These are phyloP conservation scores for Lactarius psammicola DNA, from an alignment of 768 basidiomycete genomes.

Conservation along the genomic window DNA sequence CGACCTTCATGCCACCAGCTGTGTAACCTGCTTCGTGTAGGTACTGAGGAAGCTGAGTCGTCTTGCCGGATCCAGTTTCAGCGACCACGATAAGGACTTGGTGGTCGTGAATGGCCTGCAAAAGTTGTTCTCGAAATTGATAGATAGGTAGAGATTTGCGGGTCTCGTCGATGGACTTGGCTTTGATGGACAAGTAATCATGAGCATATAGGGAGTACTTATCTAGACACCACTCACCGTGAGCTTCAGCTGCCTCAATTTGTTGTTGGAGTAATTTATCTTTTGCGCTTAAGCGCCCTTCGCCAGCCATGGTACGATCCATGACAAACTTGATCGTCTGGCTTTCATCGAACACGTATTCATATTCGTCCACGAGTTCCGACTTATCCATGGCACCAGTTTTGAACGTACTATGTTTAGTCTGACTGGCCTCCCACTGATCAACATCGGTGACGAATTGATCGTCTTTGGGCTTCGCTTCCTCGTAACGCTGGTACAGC, in stretches of 20 bases:
- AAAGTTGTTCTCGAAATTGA: slow-evolving; percentile 80
- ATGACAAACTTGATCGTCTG: slow-evolving; percentile 96
- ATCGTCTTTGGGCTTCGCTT: slow-evolving; percentile 86
- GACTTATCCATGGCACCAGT: slow-evolving; percentile 90
- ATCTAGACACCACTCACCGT: slow-evolving; percentile 52
- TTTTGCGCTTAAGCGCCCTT: slow-evolving; percentile 71
- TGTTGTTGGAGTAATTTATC: slow-evolving; percentile 83
- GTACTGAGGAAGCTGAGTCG: slow-evolving; percentile 97
- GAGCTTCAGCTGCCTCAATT: slow-evolving; percentile 87
- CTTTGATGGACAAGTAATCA: slow-evolving; percentile 39
- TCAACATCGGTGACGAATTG: slow-evolving; percentile 97
- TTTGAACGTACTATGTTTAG: slow-evolving; percentile 83
- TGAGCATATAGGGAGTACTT: slow-evolving; percentile 15
- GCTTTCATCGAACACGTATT: slow-evolving; percentile 97
- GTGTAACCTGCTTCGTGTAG: slow-evolving; percentile 98
- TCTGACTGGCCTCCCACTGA: slow-evolving; percentile 95
- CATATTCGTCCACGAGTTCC: slow-evolving; percentile 81
- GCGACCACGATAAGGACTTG: slow-evolving; percentile 97
- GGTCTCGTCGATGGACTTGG: slow-evolving; percentile 87
- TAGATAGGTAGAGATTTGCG: slow-evolving; percentile 94
- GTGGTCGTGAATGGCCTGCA: slow-evolving; percentile 84
- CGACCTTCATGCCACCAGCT: slow-evolving; percentile 79
- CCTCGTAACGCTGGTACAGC: slow-evolving; percentile 92
- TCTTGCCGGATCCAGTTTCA: slow-evolving; percentile 98
- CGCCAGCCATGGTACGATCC: slow-evolving; percentile 69